Base-by-base conservation (phyloP, 2,329 filamentous ascomycete species). In the Colletotrichum horii region DNA sequence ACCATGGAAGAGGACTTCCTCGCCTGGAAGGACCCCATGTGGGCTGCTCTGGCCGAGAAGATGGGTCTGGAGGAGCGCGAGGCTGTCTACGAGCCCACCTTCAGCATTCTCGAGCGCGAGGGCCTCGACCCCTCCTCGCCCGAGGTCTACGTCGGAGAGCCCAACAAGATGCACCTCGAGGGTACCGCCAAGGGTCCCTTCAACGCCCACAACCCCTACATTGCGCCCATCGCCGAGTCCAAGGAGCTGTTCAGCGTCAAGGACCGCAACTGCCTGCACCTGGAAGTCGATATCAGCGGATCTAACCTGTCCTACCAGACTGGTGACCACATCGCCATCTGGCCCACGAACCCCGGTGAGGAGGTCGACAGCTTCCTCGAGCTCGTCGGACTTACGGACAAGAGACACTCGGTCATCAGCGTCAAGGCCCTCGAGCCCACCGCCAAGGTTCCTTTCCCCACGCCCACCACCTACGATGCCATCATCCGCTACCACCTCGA, bases 1-100 rank as follows among this genome's bases (percentile, higher is more conserved):
- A 99, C 97, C 73, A 99, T 99, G 97, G 97, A 99, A 87, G 97
- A 99, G 87, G 97, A 99, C 82, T 99, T 98, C 85, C 88, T 99
- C 81, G 95, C 96, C 79, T 99, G 97, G 97, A 99, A 99, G 88
- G 97, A 99, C 82, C 96, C 96, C 77, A 99, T 99, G 97, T 99
- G 97, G 97, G 89, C 91, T 80, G 94, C 94, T 76, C 89, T 99
- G 69, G 90, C 94, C 28, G 91, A 95, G 78, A 93, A 95, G 82
- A 95, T 99, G 94, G 92, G 92, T 70, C 88, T 99, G 71, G 94
- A 98, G 85, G 97, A 99, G 87, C 96, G 97, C 75, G 97, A 99
- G 84, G 95, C 96, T 77, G 93, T 98, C 76, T 99, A 98, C 84
- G 97, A 99, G 84, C 95, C 97, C 66, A 93, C 96, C 74, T 98